Base-by-base conservation (phyloP, 2,329 filamentous ascomycete species). In the Trichoderma sp. region DNA sequence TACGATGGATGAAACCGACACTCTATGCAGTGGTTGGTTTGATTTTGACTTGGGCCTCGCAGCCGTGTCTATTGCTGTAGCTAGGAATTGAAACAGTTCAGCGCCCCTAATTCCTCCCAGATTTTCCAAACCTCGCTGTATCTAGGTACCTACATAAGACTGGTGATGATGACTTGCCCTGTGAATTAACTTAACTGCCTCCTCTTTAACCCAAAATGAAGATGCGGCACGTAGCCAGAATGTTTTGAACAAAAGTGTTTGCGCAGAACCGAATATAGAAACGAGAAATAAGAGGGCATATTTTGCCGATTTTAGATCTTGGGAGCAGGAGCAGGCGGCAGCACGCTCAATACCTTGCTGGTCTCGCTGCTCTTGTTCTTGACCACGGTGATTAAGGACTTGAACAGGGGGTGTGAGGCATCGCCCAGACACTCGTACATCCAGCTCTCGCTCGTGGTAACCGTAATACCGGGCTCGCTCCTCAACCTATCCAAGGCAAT, bases 341-440 rank as follows among this genome's bases (percentile, higher is more conserved):
- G 85, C 3, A 88, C 89, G 79, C 90, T 87, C 81, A 98, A 84
- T 6, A 89, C 90, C 65, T 87, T 88, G 86, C 90, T 94, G 0
- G 95, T 98, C 79, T 91, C 91, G 64, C 88, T 86, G 79, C 89
- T 89, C 8, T 89, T 92, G 79, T 94, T 94, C 88, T 96, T 98
- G 75, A 98, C 93, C 75, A 98, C 81, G 73, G 87, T 88, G 77
- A 93, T 92, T 64, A 98, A 88, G 29, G 87, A 87, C 85, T 90
- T 93, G 82, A 98, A 98, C 84, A 92, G 91, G 1, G 88, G 85
- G 80, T 92, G 90, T 14, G 85, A 88, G 7, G 96, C 94, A 85
- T 98, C 95, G 21, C 94, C 94, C 86, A 98, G 89, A 80, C 91
- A 91, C 87, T 98, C 95, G 85, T 97, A 98, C 81, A 98, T 85